Conservation (phyloP, 1,284 basidiomycete genomes). For the Puccinia coronata region DNA sequence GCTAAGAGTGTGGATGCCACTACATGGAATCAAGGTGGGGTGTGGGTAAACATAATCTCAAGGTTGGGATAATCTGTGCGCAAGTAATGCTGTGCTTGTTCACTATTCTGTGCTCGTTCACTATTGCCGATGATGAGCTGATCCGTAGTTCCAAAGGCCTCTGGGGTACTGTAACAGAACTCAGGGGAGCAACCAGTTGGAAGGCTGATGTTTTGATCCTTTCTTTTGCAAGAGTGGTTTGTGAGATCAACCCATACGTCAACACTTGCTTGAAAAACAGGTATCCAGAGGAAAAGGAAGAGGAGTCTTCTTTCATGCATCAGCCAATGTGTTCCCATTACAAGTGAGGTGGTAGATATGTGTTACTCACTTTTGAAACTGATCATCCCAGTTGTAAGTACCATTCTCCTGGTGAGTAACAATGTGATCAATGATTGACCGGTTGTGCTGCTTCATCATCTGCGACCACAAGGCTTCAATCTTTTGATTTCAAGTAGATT, state of each 20-base stretch:
- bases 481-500: neutral
- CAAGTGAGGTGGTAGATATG: neutral
- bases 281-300: neutral
- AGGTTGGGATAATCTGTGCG: no score
- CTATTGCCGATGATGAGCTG: neutral
- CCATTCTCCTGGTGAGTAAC: neutral
- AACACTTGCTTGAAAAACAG: neutral
- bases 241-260: neutral
- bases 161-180: neutral
- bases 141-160: neutral
- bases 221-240: neutral
- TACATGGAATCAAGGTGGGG: no score
- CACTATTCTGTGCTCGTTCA: no score
- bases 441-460: conserved; percentile 10
- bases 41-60: neutral
- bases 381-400: neutral
- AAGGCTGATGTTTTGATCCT: neutral
- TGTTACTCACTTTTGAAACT: neutral
- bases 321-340: neutral
- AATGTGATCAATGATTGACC: neutral
- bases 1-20: no score
- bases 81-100: no score
- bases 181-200: neutral
- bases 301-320: neutral
- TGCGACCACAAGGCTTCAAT: neutral